phyloP scores from a whole-genome alignment of 371 early-diverging fungal species.

The Chytridiales sp. region DNA sequence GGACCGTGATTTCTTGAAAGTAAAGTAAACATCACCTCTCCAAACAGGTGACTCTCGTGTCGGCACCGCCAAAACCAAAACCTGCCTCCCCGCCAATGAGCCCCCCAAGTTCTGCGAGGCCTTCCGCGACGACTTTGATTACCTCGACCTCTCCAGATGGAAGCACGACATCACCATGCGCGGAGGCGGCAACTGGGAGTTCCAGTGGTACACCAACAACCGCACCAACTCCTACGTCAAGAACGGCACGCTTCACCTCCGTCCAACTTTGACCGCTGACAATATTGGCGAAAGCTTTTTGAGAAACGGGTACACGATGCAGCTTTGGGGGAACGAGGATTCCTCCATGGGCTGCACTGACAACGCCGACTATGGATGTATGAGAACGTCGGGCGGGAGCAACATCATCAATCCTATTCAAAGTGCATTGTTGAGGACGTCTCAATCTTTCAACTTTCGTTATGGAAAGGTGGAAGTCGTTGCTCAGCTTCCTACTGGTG shows the following conservation, averaged over 20 bases:
- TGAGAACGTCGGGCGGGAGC: constrained; percentile 53
- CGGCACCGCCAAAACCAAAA: neutral
- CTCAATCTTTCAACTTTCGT: constrained; percentile 45
- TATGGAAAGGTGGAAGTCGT: constrained; percentile 64
- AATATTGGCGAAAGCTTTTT: constrained; percentile 24
- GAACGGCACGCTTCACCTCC: constrained; percentile 62
- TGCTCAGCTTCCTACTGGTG: constrained; percentile 65
- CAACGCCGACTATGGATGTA: constrained; percentile 52
- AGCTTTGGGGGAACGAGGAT: constrained; percentile 32
- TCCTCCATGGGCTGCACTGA: constrained; percentile 43
- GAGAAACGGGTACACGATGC: constrained; percentile 28
- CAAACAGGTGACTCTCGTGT: no score
- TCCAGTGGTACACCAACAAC: constrained; percentile 25
- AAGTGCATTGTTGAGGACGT: constrained; percentile 59
- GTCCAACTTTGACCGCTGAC: constrained; percentile 60
- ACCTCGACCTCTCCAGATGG: constrained; percentile 47
- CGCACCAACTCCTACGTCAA: constrained; percentile 59
- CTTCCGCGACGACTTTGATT: constrained; percentile 65
- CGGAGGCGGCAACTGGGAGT: constrained; percentile 35
- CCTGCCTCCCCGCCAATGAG: constrained; percentile 11
- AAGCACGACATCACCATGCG: constrained; percentile 30
- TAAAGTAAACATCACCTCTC: no score
- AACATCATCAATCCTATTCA: constrained; percentile 68
- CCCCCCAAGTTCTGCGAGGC: constrained; percentile 47
- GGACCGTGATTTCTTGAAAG: no score